phyloP scores from a whole-genome alignment of 2,329 filamentous ascomycete genomes.

The Hyphodiscus sp. region DNA sequence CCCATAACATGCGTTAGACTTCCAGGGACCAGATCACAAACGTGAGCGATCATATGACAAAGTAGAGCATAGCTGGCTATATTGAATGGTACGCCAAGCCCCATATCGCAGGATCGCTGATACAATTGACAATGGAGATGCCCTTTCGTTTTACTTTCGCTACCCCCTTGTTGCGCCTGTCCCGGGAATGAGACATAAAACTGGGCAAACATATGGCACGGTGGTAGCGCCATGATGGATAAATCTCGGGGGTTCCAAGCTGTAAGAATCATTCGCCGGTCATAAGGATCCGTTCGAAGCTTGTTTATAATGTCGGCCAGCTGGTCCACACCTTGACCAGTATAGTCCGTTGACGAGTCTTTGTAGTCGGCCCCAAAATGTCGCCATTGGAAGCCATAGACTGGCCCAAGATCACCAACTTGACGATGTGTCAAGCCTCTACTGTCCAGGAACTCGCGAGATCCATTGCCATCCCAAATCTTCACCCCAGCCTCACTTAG shows the following conservation, averaged over 20 bases:
- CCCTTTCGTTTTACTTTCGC: slow-evolving; percentile 45
- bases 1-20: slow-evolving; percentile 94
- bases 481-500: slow-evolving; percentile 78
- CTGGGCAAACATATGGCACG: slow-evolving; percentile 96
- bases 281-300: slow-evolving; percentile 75
- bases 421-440: slow-evolving; percentile 75
- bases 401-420: slow-evolving; percentile 85
- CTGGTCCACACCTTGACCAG: slow-evolving; percentile 86
- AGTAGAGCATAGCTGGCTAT: slow-evolving; percentile 90
- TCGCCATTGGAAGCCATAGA: slow-evolving; percentile 98
- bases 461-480: slow-evolving; percentile 98
- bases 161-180: slow-evolving; percentile 17
- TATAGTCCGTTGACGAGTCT: slow-evolving; percentile 74
- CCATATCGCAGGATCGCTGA: slow-evolving; percentile 94
- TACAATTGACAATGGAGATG: slow-evolving; percentile 84
- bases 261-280: slow-evolving; percentile 80
- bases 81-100: slow-evolving; percentile 91
- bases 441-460: slow-evolving; percentile 80
- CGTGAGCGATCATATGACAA: slow-evolving; percentile 90
- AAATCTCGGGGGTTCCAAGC: slow-evolving; percentile 93
- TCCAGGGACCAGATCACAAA: slow-evolving; percentile 75
- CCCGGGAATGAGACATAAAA: slow-evolving; percentile 49
- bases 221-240: slow-evolving; percentile 82
- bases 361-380: slow-evolving; percentile 92
- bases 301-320: slow-evolving; percentile 86